A percentile compares a stretch with the other conserved stretches of the same genome.
Conservation (phyloP, 2,329 filamentous ascomycete species). For the Claviceps sp. region DNA sequence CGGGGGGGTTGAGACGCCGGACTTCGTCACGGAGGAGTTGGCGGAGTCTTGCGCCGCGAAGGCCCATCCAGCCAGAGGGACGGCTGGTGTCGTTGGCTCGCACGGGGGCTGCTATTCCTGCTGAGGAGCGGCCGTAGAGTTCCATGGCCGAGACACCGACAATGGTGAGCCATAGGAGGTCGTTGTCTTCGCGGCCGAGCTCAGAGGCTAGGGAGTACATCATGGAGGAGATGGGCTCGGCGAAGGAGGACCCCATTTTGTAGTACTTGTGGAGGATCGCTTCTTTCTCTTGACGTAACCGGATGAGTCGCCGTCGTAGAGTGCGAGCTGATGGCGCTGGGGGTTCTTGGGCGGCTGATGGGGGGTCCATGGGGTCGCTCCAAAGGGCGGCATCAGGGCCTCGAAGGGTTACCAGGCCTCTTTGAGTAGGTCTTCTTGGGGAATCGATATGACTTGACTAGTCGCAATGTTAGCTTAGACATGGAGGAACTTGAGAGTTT, state of each 20-base stretch:
- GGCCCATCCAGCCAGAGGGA: constrained; percentile 64
- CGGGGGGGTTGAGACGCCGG: constrained; percentile 75
- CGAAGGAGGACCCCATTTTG: constrained; percentile 74
- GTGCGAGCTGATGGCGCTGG: constrained; percentile 56
- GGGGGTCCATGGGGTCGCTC: constrained; percentile 37
- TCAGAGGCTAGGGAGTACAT: constrained; percentile 92
- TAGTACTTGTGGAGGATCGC: constrained; percentile 70
- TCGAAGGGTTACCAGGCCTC: constrained; percentile 44
- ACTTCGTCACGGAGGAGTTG: constrained; percentile 88
- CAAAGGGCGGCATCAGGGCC: constrained; percentile 33
- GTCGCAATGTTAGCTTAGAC: background rate
- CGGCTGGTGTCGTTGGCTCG: constrained; percentile 40
- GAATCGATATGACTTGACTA: constrained; percentile 55
- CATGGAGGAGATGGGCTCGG: constrained; percentile 87
- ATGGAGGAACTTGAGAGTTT: background rate
- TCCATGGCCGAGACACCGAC: constrained; percentile 92
- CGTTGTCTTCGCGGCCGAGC: constrained; percentile 90
- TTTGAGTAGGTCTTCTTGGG: constrained; percentile 44
- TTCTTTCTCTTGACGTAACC: constrained; percentile 67
- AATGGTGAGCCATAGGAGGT: constrained; percentile 87
- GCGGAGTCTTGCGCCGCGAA: constrained; percentile 70
- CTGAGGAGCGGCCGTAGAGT: constrained; percentile 74
- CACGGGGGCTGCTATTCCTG: constrained; percentile 54
- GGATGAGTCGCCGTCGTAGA: constrained; percentile 59
- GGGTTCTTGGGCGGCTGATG: constrained; percentile 43